Evolutionary conservation across 2,329 filamentous ascomycete genomes (phyloP).

Genomic region (Phaeosphaeria sp.): DNA sequence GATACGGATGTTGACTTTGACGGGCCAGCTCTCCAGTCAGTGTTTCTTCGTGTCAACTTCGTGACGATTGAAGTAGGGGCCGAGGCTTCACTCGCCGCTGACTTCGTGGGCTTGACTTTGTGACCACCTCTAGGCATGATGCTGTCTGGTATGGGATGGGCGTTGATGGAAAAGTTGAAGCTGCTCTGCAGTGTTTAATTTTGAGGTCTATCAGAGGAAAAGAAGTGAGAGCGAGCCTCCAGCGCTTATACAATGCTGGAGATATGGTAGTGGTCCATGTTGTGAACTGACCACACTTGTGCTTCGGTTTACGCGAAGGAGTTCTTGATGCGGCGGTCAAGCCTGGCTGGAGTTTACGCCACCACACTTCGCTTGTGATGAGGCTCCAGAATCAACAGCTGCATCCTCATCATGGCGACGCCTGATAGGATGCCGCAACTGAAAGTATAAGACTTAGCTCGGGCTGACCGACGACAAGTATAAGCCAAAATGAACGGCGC

Average conservation of each 20-base stretch:
- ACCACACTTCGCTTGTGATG: neutral
- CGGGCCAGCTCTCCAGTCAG: neutral
- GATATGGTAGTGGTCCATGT: neutral
- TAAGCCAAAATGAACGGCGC: neutral
- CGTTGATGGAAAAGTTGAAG: neutral
- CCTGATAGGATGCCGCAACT: neutral
- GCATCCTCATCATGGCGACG: neutral
- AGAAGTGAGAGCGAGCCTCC: neutral
- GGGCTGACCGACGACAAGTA: neutral
- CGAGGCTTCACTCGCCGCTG: neutral
- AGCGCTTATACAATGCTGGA: neutral
- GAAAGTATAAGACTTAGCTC: neutral
- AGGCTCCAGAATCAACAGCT: neutral
- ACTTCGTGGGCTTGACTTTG: slow-evolving; percentile 3
- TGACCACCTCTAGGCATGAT: slow-evolving; percentile 4
- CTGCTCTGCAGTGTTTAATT: neutral
- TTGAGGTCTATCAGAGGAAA: neutral
- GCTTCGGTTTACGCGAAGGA: neutral
- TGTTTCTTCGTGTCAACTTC: neutral
- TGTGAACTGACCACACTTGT: neutral
- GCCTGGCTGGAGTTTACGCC: neutral
- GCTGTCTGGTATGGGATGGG: neutral
- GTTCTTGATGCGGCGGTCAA: neutral
- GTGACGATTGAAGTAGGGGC: neutral
- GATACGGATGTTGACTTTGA: slow-evolving; percentile 1